A percentile compares a stretch with the other conserved stretches of the same genome.
Evolutionary conservation across 1,139 yeast genomes (phyloP).

Genomic region (Dujonia santamariae): DNA sequence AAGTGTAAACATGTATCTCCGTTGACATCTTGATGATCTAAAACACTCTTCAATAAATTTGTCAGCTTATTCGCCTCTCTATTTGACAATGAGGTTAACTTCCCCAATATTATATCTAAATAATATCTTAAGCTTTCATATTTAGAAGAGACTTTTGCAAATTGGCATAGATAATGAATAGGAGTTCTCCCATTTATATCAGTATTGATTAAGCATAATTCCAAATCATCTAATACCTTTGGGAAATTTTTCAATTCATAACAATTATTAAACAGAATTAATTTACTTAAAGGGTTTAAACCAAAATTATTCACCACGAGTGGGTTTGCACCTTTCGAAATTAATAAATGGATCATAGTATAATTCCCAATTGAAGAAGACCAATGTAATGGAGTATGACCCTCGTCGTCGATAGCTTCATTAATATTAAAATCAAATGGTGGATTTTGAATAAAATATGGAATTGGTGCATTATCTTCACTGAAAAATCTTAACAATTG

Average conservation of each 20-base stretch:
- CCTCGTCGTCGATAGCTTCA: conserved; percentile 90
- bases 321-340: conserved; percentile 76
- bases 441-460: conserved; percentile 68
- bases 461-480: conserved; percentile 71
- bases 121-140: conserved; percentile 41
- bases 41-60: conserved; percentile 55
- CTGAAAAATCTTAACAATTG: conserved; percentile 60
- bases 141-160: conserved; percentile 51
- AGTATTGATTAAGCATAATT: conserved; percentile 67
- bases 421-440: conserved; percentile 81
- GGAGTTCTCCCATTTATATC: conserved; percentile 74
- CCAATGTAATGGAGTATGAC: conserved; percentile 96
- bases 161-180: conserved; percentile 66
- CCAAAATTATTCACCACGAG: conserved; percentile 72
- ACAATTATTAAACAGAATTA: conserved; percentile 84
- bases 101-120: conserved; percentile 35
- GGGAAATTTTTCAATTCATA: conserved; percentile 76
- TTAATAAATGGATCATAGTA: conserved; percentile 64
- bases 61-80: conserved; percentile 27
- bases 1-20: conserved; percentile 71
- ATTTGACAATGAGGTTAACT: conserved; percentile 31
- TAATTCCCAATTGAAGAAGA: conserved; percentile 89
- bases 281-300: conserved; percentile 79
- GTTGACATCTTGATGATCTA: conserved; percentile 65
- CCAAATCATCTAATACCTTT: conserved; percentile 64